Evolutionary conservation across 2,329 filamentous ascomycete species (phyloP).

Genomic region (Ascochyta viciae-villosae): DNA sequence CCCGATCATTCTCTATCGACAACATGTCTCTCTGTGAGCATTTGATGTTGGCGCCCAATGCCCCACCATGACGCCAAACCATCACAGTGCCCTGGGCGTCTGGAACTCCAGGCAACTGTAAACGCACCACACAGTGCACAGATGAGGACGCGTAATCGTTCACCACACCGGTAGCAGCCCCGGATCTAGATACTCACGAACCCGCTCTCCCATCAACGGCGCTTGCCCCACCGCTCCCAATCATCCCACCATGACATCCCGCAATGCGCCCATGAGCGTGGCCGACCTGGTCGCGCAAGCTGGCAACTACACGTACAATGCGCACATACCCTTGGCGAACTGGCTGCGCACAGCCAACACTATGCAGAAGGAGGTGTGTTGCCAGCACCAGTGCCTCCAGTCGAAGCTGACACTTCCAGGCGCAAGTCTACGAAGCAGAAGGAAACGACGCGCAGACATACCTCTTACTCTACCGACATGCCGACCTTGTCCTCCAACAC

Average conservation of each 20-base stretch:
- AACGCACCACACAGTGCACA: conserved; percentile 24
- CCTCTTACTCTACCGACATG: conserved; percentile 88
- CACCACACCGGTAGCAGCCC: conserved; percentile 31
- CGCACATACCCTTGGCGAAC: conserved; percentile 75
- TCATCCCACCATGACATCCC: conserved; percentile 33
- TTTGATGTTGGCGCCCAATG: conserved; percentile 28
- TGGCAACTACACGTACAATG: conserved; percentile 81
- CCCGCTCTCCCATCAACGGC: not conserved
- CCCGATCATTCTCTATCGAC: not conserved
- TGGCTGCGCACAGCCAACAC: conserved; percentile 84
- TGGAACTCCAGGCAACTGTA: conserved; percentile 25
- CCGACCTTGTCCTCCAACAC: conserved; percentile 79
- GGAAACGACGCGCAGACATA: conserved; percentile 89
- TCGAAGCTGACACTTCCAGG: conserved; percentile 60
- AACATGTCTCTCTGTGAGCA: not conserved
- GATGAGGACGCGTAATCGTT: conserved; percentile 40
- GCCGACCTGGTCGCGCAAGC: conserved; percentile 80
- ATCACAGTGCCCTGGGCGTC: conserved; percentile 30
- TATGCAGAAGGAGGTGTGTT: conserved; percentile 77
- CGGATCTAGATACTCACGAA: not conserved
- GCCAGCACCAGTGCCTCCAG: not conserved
- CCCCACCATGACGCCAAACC: conserved; percentile 37
- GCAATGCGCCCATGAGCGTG: conserved; percentile 68
- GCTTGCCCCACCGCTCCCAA: not conserved
- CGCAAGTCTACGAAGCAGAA: conserved; percentile 82